phyloP scores from a whole-genome alignment of 345 rosid species.

The Laguncularia racemosa region DNA sequence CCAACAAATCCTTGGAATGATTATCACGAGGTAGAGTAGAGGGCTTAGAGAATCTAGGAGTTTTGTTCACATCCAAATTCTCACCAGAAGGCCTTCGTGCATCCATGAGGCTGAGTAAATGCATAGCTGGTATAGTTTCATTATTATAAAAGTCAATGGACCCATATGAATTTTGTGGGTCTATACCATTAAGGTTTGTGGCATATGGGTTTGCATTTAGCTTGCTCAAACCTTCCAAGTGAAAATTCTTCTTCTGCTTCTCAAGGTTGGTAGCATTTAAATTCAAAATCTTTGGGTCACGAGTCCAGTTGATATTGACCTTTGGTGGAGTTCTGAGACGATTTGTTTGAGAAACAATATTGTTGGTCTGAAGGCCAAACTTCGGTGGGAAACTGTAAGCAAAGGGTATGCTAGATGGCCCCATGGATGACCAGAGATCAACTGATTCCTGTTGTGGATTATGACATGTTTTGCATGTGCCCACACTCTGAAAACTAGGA shows the following conservation, averaged over 20 bases:
- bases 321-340: conserved; percentile 22
- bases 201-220: conserved; percentile 30
- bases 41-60: conserved; percentile 36
- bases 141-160: conserved; percentile 50
- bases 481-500: conserved; percentile 21
- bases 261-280: conserved; percentile 30
- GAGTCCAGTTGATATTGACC: conserved; percentile 22
- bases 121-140: conserved; percentile 85
- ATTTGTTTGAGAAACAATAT: conserved; percentile 20
- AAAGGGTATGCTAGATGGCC: conserved; percentile 39
- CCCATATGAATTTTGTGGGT: conserved; percentile 19
- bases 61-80: conserved; percentile 34
- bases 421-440: conserved; percentile 39
- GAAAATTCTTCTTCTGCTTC: conserved; percentile 39
- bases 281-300: conserved; percentile 26
- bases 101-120: conserved; percentile 91
- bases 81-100: conserved; percentile 46
- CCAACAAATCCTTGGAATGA: conserved; percentile 35
- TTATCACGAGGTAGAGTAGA: conserved; percentile 36
- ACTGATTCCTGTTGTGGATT: conserved; percentile 39
- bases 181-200: conserved; percentile 40
- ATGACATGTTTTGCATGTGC: conserved; percentile 38
- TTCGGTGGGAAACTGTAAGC: conserved; percentile 27
- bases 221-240: conserved; percentile 25
- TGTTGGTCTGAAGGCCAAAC: conserved; percentile 25